Percentiles rank a stretch among this genome's conserved stretches.
Conservation (phyloP, 176 grass and related monocot species). For the Puccinellia tenuiflora region DNA sequence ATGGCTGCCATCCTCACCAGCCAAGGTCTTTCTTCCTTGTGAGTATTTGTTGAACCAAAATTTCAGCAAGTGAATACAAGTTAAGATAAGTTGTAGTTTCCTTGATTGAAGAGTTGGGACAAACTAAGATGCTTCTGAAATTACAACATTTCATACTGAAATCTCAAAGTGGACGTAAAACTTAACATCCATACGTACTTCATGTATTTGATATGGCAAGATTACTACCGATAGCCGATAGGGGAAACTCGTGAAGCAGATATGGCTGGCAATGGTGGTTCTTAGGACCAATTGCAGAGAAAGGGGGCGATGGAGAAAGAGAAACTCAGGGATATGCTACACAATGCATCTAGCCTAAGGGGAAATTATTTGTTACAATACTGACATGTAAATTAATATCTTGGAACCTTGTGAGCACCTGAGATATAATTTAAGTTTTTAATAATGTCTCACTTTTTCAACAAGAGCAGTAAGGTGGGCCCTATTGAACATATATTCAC, state of each 20-base stretch:
- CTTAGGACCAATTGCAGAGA: neutral
- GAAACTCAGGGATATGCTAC: neutral
- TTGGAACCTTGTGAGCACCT: neutral
- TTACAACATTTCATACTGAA: neutral
- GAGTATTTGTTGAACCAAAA: neutral
- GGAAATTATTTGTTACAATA: neutral
- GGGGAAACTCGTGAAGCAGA: neutral
- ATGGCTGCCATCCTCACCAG: neutral
- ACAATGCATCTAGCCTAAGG: neutral
- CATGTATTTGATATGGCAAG: neutral
- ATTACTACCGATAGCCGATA: neutral
- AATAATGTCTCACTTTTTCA: neutral
- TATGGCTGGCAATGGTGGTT: neutral
- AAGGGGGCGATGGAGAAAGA: neutral
- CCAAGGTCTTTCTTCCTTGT: neutral
- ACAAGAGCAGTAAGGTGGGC: neutral
- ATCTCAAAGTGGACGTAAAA: neutral
- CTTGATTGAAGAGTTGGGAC: neutral
- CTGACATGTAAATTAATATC: neutral
- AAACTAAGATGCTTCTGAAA: neutral
- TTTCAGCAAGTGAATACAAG: neutral
- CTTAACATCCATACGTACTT: neutral
- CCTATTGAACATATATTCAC: neutral
- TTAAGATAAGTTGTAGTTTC: constrained; percentile 3
- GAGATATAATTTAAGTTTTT: neutral